These are phyloP conservation scores for Salvia splendens DNA, from an alignment of 257 asterid genomes.

Conservation along the genomic window DNA sequence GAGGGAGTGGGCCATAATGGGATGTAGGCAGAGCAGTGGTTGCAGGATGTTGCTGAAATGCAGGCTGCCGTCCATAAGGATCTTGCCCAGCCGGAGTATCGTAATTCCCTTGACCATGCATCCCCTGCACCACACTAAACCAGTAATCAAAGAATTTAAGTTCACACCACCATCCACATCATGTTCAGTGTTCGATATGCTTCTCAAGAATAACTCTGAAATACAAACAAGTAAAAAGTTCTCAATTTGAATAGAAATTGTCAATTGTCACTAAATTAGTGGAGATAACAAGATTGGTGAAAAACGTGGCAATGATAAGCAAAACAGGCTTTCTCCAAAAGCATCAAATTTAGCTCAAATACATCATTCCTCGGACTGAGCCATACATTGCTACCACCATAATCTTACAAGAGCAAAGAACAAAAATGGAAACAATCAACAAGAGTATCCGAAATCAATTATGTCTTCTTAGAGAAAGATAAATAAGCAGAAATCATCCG, in stretches of 20 bases:
- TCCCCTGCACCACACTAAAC: constrained; percentile 41
- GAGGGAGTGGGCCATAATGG: constrained; percentile 40
- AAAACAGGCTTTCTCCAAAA: constrained; percentile 3
- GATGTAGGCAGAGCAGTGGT: constrained; percentile 39
- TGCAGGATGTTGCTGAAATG: constrained; percentile 51
- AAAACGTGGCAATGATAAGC: not conserved
- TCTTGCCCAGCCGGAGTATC: constrained; percentile 50
- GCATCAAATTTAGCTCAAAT: constrained; percentile 3
- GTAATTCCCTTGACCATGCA: constrained; percentile 69
- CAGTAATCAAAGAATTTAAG: constrained; percentile 13
- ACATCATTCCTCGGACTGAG: constrained; percentile 15
- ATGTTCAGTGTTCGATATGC: not conserved
- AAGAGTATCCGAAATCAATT: not conserved
- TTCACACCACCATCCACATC: constrained; percentile 28
- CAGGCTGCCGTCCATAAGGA: constrained; percentile 39
- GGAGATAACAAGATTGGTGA: not conserved
- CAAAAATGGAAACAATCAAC: not conserved
- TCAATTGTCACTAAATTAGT: not conserved
- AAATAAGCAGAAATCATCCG: not conserved
- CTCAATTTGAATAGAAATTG: not conserved
- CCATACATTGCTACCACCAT: constrained; percentile 9
- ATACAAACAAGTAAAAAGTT: constrained; percentile 17
- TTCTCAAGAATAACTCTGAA: constrained; percentile 28
- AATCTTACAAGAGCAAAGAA: not conserved
- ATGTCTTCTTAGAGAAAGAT: not conserved